Evolutionary conservation across 352 stramenopile genomes (phyloP), one percentile per base, ranked within the genome.

Genomic region (Phytopythium boreale): DNA sequence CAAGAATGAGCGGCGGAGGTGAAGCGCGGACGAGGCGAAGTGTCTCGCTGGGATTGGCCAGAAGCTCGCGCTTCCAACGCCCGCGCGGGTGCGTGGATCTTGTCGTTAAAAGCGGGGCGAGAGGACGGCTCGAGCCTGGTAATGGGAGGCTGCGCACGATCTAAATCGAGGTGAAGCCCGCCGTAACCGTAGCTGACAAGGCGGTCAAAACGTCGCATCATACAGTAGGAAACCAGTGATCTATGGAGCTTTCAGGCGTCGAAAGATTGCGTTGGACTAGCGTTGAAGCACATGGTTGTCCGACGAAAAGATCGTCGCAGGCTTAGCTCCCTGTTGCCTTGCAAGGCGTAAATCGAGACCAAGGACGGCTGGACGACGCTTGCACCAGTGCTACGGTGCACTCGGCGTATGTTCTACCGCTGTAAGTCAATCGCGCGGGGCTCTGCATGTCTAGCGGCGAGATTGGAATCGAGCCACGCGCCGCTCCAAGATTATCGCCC

Each of bases 401-500:
- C n/a, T 4, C 2, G 20, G 47, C 47, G 47, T 53, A 22, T 22
- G 15, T 8, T n/a, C 19, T 8, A 17, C 19, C 9, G 19, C 17
- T 24, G 41, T 8, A 47, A 47, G 44, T 51, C 44, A 51, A 51
- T 22, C 44, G 27, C 20, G 44, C n/a, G 44, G 20, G 44, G n/a
- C 44, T 7, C 19, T 9, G n/a, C n/a, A 51, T 51, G n/a, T 4
- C 46, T 9, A 29, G 12, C 46, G 10, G 9, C 46, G 12, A 53
- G 47, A 49, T 31, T 49, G 53, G 53, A 34, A 4, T 29, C 53
- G 22, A 49, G 53, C 53, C 53, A 59, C 34, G 36, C 53, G 50
- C 50, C 39, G 56, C 22, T 61, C 56, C 56, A 61, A 61, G 56
- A 61, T 64, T 64, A 51, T 37, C 36, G 31, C 20, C 19, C 24